Percentiles rank a stretch among this genome's conserved stretches.
Conservation (phyloP, 2,329 filamentous ascomycete species). For the Macroventuria anomochaeta region DNA sequence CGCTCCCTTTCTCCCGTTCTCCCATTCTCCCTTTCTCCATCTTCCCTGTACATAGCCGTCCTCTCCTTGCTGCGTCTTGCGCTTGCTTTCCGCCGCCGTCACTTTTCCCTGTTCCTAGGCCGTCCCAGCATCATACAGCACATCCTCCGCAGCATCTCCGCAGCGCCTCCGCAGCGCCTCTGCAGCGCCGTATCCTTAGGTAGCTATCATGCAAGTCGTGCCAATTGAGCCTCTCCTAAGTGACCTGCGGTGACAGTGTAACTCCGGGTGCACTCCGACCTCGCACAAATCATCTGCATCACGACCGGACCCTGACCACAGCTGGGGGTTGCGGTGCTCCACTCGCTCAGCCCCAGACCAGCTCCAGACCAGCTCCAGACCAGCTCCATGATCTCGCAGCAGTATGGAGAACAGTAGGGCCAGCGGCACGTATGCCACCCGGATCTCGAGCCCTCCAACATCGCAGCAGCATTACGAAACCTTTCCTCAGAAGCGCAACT, state of each 20-base stretch:
- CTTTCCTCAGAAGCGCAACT: constrained; percentile 42
- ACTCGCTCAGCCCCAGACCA: too few species aligned
- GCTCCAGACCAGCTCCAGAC: constrained; percentile 10
- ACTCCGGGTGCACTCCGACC: constrained; percentile 20
- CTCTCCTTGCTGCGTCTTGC: neutral
- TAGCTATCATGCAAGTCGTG: constrained; percentile 29
- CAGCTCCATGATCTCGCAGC: constrained; percentile 29
- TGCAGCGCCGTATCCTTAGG: constrained; percentile 20
- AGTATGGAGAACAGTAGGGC: constrained; percentile 41
- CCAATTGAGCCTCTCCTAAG: constrained; percentile 24
- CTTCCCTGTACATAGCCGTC: constrained; percentile 31
- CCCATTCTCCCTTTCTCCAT: constrained; percentile 11
- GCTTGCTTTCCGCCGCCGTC: constrained; percentile 13
- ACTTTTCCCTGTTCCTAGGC: constrained; percentile 12
- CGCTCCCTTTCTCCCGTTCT: too few species aligned
- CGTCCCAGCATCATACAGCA: constrained; percentile 5
- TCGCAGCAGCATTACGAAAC: constrained; percentile 35
- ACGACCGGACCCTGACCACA: neutral
- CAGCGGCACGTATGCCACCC: constrained; percentile 21
- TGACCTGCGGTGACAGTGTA: constrained; percentile 28
- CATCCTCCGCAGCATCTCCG: constrained; percentile 17
- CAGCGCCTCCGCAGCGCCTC: constrained; percentile 6
- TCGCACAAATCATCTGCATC: constrained; percentile 21
- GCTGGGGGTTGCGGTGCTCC: neutral
- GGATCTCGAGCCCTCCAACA: constrained; percentile 19